These are phyloP conservation scores for Boletus pseudo-olivaceus DNA, from an alignment of 768 basidiomycete species.

Conservation along the genomic window DNA sequence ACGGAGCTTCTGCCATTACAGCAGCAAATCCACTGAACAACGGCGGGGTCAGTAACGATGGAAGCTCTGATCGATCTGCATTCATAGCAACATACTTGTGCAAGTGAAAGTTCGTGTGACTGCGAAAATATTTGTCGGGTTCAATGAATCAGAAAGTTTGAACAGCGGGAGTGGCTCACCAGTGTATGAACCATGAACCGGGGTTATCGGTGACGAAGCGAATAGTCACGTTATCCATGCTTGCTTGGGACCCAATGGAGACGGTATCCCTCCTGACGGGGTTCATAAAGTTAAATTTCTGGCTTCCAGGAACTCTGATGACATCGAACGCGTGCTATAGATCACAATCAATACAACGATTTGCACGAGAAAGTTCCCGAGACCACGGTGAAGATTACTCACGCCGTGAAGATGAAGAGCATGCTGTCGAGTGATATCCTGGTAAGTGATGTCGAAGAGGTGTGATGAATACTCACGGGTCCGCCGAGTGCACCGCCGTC, in stretches of 20 bases:
- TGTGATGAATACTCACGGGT: slow-evolving; percentile 17
- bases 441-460: neutral
- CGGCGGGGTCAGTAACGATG: neutral
- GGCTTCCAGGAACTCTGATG: slow-evolving; percentile 39
- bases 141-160: neutral
- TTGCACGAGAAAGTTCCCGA: neutral
- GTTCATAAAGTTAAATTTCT: slow-evolving; percentile 41
- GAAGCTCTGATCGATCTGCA: neutral
- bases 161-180: slow-evolving; percentile 1
- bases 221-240: slow-evolving; percentile 43
- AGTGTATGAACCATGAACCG: slow-evolving; percentile 24
- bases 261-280: slow-evolving; percentile 55
- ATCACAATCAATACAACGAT: neutral
- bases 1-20: slow-evolving; percentile 21
- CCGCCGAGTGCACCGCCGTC: slow-evolving; percentile 30
- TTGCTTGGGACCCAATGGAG: slow-evolving; percentile 26
- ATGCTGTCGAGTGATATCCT: slow-evolving; percentile 7
- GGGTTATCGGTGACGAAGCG: slow-evolving; percentile 69
- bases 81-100: slow-evolving; percentile 11
- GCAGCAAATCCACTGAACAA: slow-evolving; percentile 18
- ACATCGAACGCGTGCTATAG: slow-evolving; percentile 41
- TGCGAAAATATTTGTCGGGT: neutral
- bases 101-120: slow-evolving; percentile 24
- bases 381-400: neutral
- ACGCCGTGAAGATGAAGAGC: slow-evolving; percentile 24